Evolutionary conservation across 2,329 filamentous ascomycete genomes (phyloP).

Genomic region (Talaromyces sp.): DNA sequence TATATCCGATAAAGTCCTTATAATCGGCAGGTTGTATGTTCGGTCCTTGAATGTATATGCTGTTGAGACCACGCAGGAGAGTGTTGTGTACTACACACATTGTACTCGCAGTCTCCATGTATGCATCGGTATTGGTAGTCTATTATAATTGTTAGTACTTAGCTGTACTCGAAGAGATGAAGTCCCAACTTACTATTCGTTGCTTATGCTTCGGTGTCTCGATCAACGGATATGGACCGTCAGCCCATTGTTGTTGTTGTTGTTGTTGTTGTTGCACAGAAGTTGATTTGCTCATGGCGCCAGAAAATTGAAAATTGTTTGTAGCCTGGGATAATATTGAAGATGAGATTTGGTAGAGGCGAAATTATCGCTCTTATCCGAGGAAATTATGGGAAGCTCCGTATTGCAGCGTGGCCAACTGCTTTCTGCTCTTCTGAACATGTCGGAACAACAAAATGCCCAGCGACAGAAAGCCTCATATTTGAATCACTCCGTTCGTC

Average conservation of each 20-base stretch:
- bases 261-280: background rate
- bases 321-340: background rate
- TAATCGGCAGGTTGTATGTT: constrained; percentile 29
- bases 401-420: background rate
- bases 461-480: background rate
- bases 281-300: background rate
- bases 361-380: background rate
- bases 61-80: constrained; percentile 42
- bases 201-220: constrained; percentile 14
- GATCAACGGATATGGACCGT: constrained; percentile 13
- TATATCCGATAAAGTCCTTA: constrained; percentile 38
- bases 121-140: constrained; percentile 4
- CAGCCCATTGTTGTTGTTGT: constrained; percentile 9
- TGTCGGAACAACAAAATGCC: background rate
- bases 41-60: constrained; percentile 38
- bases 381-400: background rate
- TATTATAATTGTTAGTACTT: background rate
- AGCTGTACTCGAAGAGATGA: no score
- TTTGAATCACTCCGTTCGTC: background rate
- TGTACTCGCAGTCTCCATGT: constrained; percentile 17
- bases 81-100: constrained; percentile 39
- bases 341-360: background rate
- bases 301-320: background rate
- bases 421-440: background rate
- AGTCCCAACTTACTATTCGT: background rate